A percentile compares a stretch with the other conserved stretches of the same genome.
Conservation (phyloP, 202 grass and related monocot genomes). For the Zizania palustris region DNA sequence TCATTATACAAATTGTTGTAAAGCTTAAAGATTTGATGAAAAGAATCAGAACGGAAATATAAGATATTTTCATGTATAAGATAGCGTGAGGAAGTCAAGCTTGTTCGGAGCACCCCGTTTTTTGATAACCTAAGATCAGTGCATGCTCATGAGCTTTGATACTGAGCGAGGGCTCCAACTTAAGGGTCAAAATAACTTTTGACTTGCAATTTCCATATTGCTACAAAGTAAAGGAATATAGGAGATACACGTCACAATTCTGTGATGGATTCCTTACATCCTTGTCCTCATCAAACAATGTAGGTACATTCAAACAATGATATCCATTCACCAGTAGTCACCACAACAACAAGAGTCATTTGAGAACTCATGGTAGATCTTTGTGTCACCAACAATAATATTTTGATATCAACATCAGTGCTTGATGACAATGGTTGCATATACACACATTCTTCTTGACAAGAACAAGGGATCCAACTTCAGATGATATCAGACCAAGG, state of each 20-base stretch:
- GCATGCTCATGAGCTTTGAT: background rate
- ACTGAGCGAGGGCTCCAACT: conserved; percentile 4
- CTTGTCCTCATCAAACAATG: conserved; percentile 81
- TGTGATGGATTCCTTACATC: conserved; percentile 52
- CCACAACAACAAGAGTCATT: conserved; percentile 79
- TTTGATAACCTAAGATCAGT: conserved; percentile 72
- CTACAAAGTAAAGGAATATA: background rate
- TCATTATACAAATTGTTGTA: no score
- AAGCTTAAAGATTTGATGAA: no score
- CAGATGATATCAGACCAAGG: no score
- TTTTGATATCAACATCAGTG: conserved; percentile 70
- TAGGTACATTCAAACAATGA: conserved; percentile 51
- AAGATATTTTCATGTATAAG: no score
- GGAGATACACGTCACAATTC: conserved; percentile 6
- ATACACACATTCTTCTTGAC: conserved; percentile 89
- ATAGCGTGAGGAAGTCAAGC: conserved; percentile 94
- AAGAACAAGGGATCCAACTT: conserved; percentile 57
- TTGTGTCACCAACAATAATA: conserved; percentile 73
- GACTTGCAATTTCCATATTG: background rate
- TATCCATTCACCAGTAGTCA: conserved; percentile 74
- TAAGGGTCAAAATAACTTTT: background rate
- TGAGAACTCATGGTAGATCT: no score
- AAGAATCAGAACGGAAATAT: no score
- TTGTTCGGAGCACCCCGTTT: conserved; percentile 95
- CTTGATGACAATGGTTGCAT: conserved; percentile 74